Conservation (phyloP, 2,329 filamentous ascomycete species). For the Metarhizium album region DNA sequence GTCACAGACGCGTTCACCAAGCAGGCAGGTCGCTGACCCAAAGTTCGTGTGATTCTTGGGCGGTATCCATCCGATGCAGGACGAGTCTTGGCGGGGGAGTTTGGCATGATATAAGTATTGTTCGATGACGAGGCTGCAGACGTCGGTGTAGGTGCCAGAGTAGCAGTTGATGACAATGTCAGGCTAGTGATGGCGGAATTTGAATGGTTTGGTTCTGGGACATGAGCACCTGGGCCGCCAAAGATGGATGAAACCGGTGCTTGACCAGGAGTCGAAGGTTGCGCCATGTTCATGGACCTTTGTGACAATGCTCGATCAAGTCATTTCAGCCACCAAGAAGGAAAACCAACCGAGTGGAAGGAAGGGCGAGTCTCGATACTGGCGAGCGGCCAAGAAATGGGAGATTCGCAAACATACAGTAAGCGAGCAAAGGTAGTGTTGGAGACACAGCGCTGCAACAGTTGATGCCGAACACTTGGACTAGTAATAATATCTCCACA, state of each 20-base stretch:
- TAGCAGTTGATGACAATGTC: slow-evolving; percentile 15
- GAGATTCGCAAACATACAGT: not conserved
- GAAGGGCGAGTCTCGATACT: not conserved
- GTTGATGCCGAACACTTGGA: not conserved
- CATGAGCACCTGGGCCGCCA: slow-evolving; percentile 26
- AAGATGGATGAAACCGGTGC: slow-evolving; percentile 33
- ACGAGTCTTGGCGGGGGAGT: slow-evolving; percentile 62
- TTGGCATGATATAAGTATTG: slow-evolving; percentile 86
- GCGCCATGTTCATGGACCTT: slow-evolving; percentile 21
- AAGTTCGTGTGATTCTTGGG: slow-evolving; percentile 69
- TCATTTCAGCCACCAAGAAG: slow-evolving; percentile 4
- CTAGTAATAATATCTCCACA: not conserved
- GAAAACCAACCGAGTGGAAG: not conserved
- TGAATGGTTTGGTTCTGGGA: slow-evolving; percentile 15
- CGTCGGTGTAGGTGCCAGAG: slow-evolving; percentile 12
- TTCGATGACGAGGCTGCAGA: slow-evolving; percentile 38
- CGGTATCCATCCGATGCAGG: slow-evolving; percentile 64
- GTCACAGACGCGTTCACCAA: slow-evolving; percentile 97
- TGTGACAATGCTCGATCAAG: not conserved
- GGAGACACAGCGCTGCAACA: not conserved
- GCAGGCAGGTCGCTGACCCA: slow-evolving; percentile 78
- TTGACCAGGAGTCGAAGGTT: slow-evolving; percentile 34
- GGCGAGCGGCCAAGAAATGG: not conserved
- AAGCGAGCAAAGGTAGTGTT: not conserved
- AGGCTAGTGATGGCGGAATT: slow-evolving; percentile 16